Base-by-base conservation (phyloP, 108 stramenopile genomes). In the Nitzschia inconspicua region DNA sequence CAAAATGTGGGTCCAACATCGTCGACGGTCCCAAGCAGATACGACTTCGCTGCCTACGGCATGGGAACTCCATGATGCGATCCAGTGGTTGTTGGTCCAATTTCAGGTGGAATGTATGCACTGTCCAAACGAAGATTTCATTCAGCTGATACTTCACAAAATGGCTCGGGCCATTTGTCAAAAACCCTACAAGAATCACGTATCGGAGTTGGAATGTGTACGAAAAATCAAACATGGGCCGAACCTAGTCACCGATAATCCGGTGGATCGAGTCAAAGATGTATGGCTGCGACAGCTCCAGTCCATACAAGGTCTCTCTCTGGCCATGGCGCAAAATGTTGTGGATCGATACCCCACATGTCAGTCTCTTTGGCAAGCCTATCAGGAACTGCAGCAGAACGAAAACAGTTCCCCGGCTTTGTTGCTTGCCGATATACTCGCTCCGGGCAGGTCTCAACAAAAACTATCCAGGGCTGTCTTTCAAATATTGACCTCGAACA, bases 231-330 rank as follows among this genome's bases (percentile, higher is more conserved):
- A 80, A 43, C 47, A 46, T 34, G 48, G 32, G 27, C 30, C 19
- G 1, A 41, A 22, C 19, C 40, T 53, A 0, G 53, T 13, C 18
- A 40, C 46, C 4, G 61, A 61, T 16, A 56, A 47, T 48, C 49
- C 64, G 4, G 34, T 68, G 4, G 44, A 37, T 4, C 44, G 47
- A 27, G 75, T 72, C 9, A 49, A 52, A 20, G 77, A 79, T 46
- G 51, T 44, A 9, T 84, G 83, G 83, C n/a, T 71, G 4, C 78
- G 83, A 19, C 78, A 79, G 51, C 41, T 84, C 43, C 79, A 80
- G 43, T 69, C 70, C 49, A 19, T 84, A 1, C 76, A 72, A 2
- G 34, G 76, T n/a, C 19, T 84, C 13, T 76, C 75, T 25, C 66
- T 61, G 34, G 36, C 23, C 2, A 63, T 31, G 57, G 83, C 83